Base-by-base conservation (phyloP, 257 asterid genomes). In the Verbascum thapsus region DNA sequence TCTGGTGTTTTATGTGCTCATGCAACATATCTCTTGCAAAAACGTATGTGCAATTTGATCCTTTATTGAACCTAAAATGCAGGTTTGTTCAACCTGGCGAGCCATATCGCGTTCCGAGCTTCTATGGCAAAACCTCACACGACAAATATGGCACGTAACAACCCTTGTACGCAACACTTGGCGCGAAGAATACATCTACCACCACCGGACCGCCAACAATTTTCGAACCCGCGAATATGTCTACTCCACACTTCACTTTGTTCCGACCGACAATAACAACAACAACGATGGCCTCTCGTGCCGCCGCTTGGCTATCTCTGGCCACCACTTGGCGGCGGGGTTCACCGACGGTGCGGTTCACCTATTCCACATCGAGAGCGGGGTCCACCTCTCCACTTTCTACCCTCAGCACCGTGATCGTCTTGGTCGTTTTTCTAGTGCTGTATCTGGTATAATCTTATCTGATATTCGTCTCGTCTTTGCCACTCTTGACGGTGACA, bases 61-160 rank as follows among this genome's bases (percentile, higher is more conserved):
- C 8, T 16, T 6, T 26, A 19, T 12, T 15, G 7, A 12, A 6
- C 20, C 1, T 6, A 4, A 23, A 5, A n/a, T 54, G 18, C 65
- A 88, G 98, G 98, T 91, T 0, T 91, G 97, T 61, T 86, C 98
- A 0, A 88, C 97, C 16, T 91, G 98, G 98, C 76, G 88, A 57
- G 87, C 94, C 15, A 79, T 86, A 44, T 91, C 98, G 0, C 75
- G 81, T 0, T 91, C 98, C 3, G 95, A 88, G 5, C 86, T 86
- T 15, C 75, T 91, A 37, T 91, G 97, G 97, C 91, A 78, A 65
- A 86, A 80, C 67, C 78, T 88, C 30, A 74, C 90, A 0, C 73
- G 83, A 10, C 80, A 26, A 2, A 62, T 91, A 7, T 91, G 98
- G 98, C 81, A 74, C 69, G 69, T 74, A 7, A 12, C 32, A 0